Base-by-base conservation (phyloP, 2,329 filamentous ascomycete genomes). In the Triangularia verruculosa region DNA sequence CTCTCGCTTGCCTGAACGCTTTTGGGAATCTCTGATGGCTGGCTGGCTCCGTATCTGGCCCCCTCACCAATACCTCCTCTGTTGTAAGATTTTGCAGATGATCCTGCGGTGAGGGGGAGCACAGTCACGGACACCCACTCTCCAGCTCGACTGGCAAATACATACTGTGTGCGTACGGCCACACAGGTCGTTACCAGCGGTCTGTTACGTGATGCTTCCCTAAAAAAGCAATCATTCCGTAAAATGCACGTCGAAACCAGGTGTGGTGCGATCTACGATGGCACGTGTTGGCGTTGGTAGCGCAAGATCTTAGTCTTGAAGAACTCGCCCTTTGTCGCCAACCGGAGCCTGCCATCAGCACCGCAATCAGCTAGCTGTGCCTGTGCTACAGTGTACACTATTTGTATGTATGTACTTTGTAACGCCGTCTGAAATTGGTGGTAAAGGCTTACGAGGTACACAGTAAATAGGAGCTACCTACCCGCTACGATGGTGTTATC, bases 1-100 rank as follows among this genome's bases (percentile, higher is more conserved):
- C 47, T 27, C 66, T 68, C 66, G 66, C 66, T 68, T 63, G 61
- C 62, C 53, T 60, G 53, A 32, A 34, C 64, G 60, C 13, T 66
- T 68, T 67, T 67, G 57, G 63, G 66, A n/a, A 47, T 54, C 61
- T 62, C 57, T 63, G 62, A 62, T 64, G 47, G 54, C 56, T 52
- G 39, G 39, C 27, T 59, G 57, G 22, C 17, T 20, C 39, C 39
- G n/a, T n/a, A n/a, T 17, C 39, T 20, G 39, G 5, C 7, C 39
- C 39, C 39, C 20, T 47, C 39, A 47, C 17, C 39, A 47, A 6
- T 17, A 5, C n/a, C 39, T 39, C 13, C 13, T 39, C 9, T 43
- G 34, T 8, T 17, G 15, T 43, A n/a, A 17, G n/a, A 13, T 17
- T 43, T 43, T 11, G 34, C n/a, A 28, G 52, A 27, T 5, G 2